A percentile compares a stretch with the other conserved stretches of the same genome.
These are phyloP conservation scores for Candida easanensis DNA, from an alignment of 805 yeast genomes.

Conservation along the genomic window DNA sequence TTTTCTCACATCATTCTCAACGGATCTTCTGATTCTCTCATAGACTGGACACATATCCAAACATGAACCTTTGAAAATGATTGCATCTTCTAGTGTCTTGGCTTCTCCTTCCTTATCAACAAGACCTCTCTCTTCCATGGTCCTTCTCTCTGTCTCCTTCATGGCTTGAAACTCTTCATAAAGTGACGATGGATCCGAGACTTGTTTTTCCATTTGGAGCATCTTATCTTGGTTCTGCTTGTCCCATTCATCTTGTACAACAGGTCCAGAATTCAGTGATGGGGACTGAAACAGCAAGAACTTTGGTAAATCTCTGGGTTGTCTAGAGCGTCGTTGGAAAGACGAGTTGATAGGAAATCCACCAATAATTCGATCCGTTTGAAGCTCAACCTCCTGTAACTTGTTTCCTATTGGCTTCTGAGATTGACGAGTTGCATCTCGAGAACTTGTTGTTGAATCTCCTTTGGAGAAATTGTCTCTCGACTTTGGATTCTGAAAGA, in stretches of 20 bases:
- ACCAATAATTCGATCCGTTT: constrained; percentile 24
- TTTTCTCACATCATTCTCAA: constrained; percentile 80
- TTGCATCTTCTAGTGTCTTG: constrained; percentile 85
- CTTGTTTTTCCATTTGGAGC: constrained; percentile 46
- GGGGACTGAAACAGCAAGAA: constrained; percentile 37
- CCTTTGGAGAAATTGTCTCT: background rate
- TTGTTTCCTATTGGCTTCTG: background rate
- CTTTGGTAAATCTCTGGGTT: constrained; percentile 31
- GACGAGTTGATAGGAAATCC: constrained; percentile 17
- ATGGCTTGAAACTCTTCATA: constrained; percentile 73
- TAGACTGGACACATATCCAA: constrained; percentile 92
- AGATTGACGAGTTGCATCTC: background rate
- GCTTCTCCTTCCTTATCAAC: constrained; percentile 86
- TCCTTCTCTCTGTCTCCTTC: constrained; percentile 69
- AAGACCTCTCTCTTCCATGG: constrained; percentile 76
- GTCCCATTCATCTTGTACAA: constrained; percentile 63
- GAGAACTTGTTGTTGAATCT: background rate
- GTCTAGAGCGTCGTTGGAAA: background rate
- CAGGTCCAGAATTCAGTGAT: constrained; percentile 28
- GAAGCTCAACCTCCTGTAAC: constrained; percentile 8
- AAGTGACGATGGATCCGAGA: constrained; percentile 63
- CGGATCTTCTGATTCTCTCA: constrained; percentile 83
- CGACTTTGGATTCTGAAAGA: constrained; percentile 4
- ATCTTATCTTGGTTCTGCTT: constrained; percentile 63
- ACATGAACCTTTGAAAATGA: constrained; percentile 84